phyloP scores from a whole-genome alignment of 208 protist genomes.

The Trypanosomatidae sp. region DNA sequence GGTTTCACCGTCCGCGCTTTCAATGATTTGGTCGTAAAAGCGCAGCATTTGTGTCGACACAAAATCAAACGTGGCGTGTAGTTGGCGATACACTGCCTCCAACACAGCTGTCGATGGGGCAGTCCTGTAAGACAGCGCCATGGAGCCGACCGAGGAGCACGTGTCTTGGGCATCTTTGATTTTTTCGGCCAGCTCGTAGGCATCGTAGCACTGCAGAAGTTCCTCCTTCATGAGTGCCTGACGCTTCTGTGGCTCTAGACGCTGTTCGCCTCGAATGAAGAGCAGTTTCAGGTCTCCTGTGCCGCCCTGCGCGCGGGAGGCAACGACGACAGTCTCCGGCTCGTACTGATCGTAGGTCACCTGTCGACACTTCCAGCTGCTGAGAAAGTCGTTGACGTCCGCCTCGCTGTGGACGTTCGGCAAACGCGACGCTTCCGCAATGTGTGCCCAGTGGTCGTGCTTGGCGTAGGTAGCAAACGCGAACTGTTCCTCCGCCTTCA shows the following conservation, averaged over 20 bases:
- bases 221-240: conserved; percentile 52
- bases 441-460: conserved; percentile 65
- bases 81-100: conserved; percentile 58
- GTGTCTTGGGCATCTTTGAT: conserved; percentile 67
- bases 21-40: conserved; percentile 83
- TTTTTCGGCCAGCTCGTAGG: conserved; percentile 64
- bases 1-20: conserved; percentile 79
- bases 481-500: conserved; percentile 52
- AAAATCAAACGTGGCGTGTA: conserved; percentile 76
- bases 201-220: conserved; percentile 66
- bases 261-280: conserved; percentile 65
- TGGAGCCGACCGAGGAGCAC: conserved; percentile 1
- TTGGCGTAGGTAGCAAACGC: conserved; percentile 80
- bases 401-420: conserved; percentile 74
- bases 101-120: conserved; percentile 34
- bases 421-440: conserved; percentile 72
- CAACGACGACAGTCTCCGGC: conserved; percentile 39
- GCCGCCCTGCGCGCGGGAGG: conserved; percentile 3
- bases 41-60: conserved; percentile 67
- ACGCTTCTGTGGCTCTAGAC: conserved; percentile 41
- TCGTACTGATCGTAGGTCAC: conserved; percentile 24
- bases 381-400: conserved; percentile 91
- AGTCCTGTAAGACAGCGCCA: conserved; percentile 3
- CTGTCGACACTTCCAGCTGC: conserved; percentile 72
- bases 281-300: conserved; percentile 16